A percentile compares a stretch with the other conserved stretches of the same genome.
Conservation (phyloP, 352 stramenopile species). For the Hyaloperonospora arabidopsidis region DNA sequence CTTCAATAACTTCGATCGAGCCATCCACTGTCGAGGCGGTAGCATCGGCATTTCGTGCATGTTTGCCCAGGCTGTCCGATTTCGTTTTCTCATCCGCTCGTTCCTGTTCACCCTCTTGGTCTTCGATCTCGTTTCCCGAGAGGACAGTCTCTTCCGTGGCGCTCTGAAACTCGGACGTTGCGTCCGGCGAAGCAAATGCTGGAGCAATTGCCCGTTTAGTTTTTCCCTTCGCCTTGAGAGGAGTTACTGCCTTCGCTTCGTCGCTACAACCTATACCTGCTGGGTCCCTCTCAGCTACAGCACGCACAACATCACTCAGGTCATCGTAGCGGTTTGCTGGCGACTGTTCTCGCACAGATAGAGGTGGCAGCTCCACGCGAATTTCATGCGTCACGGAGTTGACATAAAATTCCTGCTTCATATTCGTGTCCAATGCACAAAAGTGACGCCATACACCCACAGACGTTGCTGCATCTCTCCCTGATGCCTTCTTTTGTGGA, state of each 20-base stretch:
- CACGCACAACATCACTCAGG: conserved; percentile 17
- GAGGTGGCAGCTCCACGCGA: conserved; percentile 44
- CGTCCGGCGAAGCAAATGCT: conserved; percentile 37
- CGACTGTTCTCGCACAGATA: conserved; percentile 44
- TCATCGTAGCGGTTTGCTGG: conserved; percentile 50
- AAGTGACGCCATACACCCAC: conserved; percentile 64
- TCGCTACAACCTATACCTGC: background rate
- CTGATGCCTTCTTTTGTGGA: conserved; percentile 7
- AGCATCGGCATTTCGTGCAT: conserved; percentile 24
- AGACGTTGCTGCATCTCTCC: conserved; percentile 13
- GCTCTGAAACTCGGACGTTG: conserved; percentile 29
- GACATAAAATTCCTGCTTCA: conserved; percentile 69
- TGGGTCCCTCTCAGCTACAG: conserved; percentile 22
- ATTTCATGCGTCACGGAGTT: conserved; percentile 72
- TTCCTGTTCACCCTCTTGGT: conserved; percentile 14
- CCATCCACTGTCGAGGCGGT: conserved; percentile 20
- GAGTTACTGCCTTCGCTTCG: conserved; percentile 14
- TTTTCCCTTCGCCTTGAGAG: conserved; percentile 19
- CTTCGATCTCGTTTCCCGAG: conserved; percentile 24
- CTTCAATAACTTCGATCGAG: conserved; percentile 16
- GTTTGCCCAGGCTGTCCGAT: conserved; percentile 22
- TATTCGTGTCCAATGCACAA: conserved; percentile 40
- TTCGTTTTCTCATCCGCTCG: conserved; percentile 5
- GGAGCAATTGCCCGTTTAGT: conserved; percentile 33
- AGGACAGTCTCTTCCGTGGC: conserved; percentile 33